A percentile compares a stretch with the other conserved stretches of the same genome.
Evolutionary conservation across 1,139 yeast species (phyloP).

Genomic region (Kluyveromyces sp.): DNA sequence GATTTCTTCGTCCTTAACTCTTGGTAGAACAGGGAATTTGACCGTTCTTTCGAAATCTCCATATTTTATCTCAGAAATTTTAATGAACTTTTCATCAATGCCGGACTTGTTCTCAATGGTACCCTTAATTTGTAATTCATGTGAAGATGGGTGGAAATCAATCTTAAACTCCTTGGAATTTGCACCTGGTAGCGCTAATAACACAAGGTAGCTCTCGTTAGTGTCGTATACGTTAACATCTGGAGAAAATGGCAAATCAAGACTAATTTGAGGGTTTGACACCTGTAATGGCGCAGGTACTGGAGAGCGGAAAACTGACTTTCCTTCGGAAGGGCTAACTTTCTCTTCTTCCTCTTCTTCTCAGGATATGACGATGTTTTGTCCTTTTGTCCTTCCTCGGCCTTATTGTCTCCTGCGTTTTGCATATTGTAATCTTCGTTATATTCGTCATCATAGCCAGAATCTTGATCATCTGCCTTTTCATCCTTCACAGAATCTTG

Average conservation of each 20-base stretch:
- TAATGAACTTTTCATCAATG: conserved; percentile 28
- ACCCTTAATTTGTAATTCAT: conserved; percentile 43
- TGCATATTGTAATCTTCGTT: not conserved
- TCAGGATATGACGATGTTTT: conserved; percentile 5
- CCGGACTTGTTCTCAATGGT: conserved; percentile 35
- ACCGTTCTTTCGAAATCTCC: conserved; percentile 49
- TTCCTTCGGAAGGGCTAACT: conserved; percentile 11
- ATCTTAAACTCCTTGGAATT: conserved; percentile 42
- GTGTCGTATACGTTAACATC: conserved; percentile 47
- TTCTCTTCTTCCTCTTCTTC: conserved; percentile 17
- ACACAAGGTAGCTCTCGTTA: conserved; percentile 37
- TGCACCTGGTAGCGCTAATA: conserved; percentile 49
- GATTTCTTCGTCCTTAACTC: conserved; percentile 43
- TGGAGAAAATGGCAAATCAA: conserved; percentile 44
- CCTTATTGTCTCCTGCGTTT: not conserved
- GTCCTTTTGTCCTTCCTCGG: conserved; percentile 7
- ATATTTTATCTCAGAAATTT: conserved; percentile 40
- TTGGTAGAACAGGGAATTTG: conserved; percentile 45
- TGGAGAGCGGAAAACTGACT: conserved; percentile 31
- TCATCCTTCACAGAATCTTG: conserved; percentile 3
- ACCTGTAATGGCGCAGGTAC: conserved; percentile 36
- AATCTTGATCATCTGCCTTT: conserved; percentile 6
- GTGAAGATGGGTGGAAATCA: conserved; percentile 47
- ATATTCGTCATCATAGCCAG: conserved; percentile 3
- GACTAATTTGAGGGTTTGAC: conserved; percentile 39